Evolutionary conservation across 2,329 filamentous ascomycete genomes (phyloP), one percentile per base, ranked within the genome.

Genomic region (Pseudogymnoascus sp.): DNA sequence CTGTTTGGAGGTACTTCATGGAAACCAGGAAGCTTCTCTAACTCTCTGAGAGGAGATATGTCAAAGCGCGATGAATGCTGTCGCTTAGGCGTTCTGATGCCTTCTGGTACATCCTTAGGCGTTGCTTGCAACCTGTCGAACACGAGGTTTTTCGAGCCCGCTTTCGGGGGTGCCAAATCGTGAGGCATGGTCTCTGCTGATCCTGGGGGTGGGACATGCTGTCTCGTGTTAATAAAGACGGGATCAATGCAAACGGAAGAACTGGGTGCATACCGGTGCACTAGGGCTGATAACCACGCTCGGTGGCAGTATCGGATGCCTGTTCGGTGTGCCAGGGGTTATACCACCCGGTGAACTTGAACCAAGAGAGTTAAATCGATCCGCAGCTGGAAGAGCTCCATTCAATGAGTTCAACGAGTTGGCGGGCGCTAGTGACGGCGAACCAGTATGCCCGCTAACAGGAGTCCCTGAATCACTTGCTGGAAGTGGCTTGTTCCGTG

Each of bases 31-130:
- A 99, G 82, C 78, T 99, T 99, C 76, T 99, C 95, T 60, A 99
- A 82, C 76, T 99, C 95, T 72, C 95, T 87, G 75, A 97, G 93
- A 67, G 96, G 91, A 3, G 95, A 99, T 68, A 99, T 96, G 75
- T 99, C 93, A 75, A 99, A 99, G 66, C 95, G 87, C 53, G 95
- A 99, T 37, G 95, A 97, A 74, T 97, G 93, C 77, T 99, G 95
- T 74, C 95, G 87, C 79, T 96, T 96, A 26, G 95, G 95, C 4
- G 95, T 97, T 73, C 93, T 86, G 66, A 97, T 88, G 40, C 95
- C 95, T 76, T 97, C 95, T 37, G 95, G 92, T 66, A 96, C 90
- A 77, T 99, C 95, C 76, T 96, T 96, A 61, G 96, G 96, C 1
- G 93, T 96, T 65, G 93, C 89, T 74, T 97, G 92, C 66, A 97